Percentiles rank a stretch among this genome's conserved stretches.
Conservation (phyloP, 2,329 filamentous ascomycete species). For the Periconia digitata region DNA sequence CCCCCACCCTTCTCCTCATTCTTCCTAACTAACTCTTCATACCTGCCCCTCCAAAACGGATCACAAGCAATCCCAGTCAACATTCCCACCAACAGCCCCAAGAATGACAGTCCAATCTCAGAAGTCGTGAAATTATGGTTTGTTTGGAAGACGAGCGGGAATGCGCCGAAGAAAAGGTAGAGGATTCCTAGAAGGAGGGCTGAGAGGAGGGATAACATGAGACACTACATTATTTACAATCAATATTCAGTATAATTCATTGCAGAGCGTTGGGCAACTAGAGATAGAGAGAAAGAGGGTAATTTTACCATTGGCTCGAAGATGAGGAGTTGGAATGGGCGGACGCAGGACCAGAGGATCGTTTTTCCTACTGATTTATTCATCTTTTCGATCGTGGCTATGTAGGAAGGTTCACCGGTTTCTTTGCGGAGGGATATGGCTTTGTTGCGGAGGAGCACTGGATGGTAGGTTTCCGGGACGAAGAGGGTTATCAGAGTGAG, state of each 20-base stretch:
- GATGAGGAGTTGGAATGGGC: constrained; percentile 75
- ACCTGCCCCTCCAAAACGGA: constrained; percentile 66
- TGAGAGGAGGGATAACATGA: constrained; percentile 78
- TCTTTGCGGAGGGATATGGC: constrained; percentile 69
- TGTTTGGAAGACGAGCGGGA: constrained; percentile 73
- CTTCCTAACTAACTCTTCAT: constrained; percentile 58
- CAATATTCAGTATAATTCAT: too few species aligned
- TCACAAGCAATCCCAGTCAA: constrained; percentile 62
- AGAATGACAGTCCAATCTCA: constrained; percentile 77
- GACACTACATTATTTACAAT: constrained; percentile 55
- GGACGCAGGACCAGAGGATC: constrained; percentile 55
- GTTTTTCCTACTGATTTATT: constrained; percentile 65
- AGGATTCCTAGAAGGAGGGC: constrained; percentile 84
- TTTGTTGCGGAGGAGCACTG: constrained; percentile 71
- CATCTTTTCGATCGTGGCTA: constrained; percentile 74
- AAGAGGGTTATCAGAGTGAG: constrained; percentile 66
- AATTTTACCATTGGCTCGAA: constrained; percentile 79
- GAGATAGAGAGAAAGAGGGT: too few species aligned
- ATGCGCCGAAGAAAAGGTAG: constrained; percentile 77
- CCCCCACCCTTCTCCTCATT: constrained; percentile 55
- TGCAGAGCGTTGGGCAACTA: too few species aligned
- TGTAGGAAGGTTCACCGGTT: constrained; percentile 76
- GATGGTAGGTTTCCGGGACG: constrained; percentile 85
- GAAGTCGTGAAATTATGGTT: constrained; percentile 77
- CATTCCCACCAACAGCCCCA: constrained; percentile 68